Base-by-base conservation (phyloP, 495 filamentous ascomycete species). In the Aspergillus avenaceus region DNA sequence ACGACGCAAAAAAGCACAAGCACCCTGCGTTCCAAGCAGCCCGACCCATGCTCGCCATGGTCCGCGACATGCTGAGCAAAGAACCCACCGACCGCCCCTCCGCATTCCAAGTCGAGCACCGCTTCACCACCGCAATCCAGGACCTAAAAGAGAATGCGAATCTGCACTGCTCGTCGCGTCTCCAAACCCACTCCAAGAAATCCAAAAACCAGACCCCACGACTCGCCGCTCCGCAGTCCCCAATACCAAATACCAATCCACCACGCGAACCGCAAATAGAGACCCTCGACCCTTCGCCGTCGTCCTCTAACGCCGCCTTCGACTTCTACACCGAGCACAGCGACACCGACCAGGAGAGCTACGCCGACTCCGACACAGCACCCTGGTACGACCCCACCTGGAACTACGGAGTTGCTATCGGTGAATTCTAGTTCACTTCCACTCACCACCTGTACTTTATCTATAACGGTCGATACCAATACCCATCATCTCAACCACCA, bases 1-100 rank as follows among this genome's bases (percentile, higher is more conserved):
- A 82, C 41, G 84, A 90, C 22, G 81, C 85, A 19, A 63, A 76
- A 32, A 85, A 87, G 62, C 65, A 68, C 7, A 76, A 84, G 38
- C 84, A 88, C 34, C 53, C 54, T 6, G 56, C 61, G 0, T 74
- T 77, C 34, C 58, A 61, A 27, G 71, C 67, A 4, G 66, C 72
- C 8, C 62, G 64, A 14, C 55, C 63, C 1, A 71, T 76, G 64
- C 55, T 80, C 4, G 61, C 59, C 7, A 56, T 79, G 7, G 53
- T 71, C 6, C 63, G 75, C 25, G 66, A 64, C 43, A 79, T 79
- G 75, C 47, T 80, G 12, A 62, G 60, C 25, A 56, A 63, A 9
- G 65, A 72, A 19, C 65, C 69, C 14, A 60, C 55, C 36, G 55
- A 55, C 25, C 61, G 77, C 18, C 73, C 74, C 8, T 57, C 55